Conservation (phyloP, 2,329 filamentous ascomycete species). For the Colletotrichum tropicale region DNA sequence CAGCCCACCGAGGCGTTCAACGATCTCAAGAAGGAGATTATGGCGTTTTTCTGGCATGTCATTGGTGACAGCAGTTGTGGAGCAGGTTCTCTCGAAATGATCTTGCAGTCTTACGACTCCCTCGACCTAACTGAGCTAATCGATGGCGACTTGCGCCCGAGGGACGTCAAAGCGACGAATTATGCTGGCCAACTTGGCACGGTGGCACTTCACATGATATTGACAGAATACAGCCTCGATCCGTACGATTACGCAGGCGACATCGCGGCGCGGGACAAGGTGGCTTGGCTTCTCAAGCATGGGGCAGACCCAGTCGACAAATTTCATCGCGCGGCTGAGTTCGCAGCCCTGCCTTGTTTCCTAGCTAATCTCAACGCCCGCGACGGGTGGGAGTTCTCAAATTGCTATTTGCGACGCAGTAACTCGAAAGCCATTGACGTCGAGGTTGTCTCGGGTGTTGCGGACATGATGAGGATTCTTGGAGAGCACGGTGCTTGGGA, state of each 20-base stretch:
- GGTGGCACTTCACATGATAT: neutral
- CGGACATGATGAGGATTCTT: neutral
- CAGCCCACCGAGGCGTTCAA: neutral
- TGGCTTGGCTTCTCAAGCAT: neutral
- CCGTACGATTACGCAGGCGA: neutral
- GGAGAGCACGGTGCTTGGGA: neutral
- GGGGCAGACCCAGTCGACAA: neutral
- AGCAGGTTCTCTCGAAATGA: neutral
- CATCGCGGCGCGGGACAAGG: neutral
- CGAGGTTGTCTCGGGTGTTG: neutral
- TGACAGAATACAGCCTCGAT: neutral
- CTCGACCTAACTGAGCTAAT: neutral
- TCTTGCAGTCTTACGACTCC: neutral
- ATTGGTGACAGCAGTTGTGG: neutral
- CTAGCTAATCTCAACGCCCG: rapidly evolving
- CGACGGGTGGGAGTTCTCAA: too few relatives aligned
- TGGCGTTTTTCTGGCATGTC: neutral
- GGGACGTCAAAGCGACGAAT: neutral
- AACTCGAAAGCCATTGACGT: neutral
- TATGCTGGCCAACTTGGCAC: neutral
- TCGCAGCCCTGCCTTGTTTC: neutral
- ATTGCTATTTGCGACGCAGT: too few relatives aligned
- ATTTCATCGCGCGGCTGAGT: neutral
- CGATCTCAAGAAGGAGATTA: neutral
- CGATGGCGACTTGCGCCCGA: neutral